Percentiles rank a stretch among this genome's conserved stretches.
Evolutionary conservation across 1,139 yeast species (phyloP).

Genomic region (Komagataea norvegica): DNA sequence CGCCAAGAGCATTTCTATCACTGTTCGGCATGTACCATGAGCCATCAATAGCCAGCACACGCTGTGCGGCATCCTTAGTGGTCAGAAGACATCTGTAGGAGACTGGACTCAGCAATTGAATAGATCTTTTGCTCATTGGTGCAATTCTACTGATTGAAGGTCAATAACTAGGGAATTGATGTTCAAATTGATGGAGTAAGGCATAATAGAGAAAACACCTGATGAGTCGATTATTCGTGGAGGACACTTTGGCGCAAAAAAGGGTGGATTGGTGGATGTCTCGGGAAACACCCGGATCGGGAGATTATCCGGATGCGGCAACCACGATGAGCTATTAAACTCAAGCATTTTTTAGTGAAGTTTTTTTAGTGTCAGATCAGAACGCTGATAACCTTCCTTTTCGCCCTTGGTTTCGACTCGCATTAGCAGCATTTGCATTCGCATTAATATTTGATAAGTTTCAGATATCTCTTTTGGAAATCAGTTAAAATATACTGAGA

Average conservation of each 20-base stretch:
- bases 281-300: constrained; percentile 1
- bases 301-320: constrained; percentile 1
- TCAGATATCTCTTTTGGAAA: too few species aligned
- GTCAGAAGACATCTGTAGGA: constrained; percentile 22
- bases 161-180: neutral
- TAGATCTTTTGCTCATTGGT: constrained; percentile 22
- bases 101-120: constrained; percentile 23
- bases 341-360: too few species aligned
- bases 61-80: constrained; percentile 16
- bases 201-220: too few species aligned
- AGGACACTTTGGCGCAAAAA: too few species aligned
- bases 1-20: constrained; percentile 53
- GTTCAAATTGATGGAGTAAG: too few species aligned
- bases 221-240: too few species aligned
- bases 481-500: too few species aligned
- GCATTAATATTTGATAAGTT: too few species aligned
- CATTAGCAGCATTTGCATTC: too few species aligned
- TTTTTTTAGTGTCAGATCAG: neutral
- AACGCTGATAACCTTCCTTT: too few species aligned
- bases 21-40: constrained; percentile 89
- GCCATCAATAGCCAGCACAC: constrained; percentile 73
- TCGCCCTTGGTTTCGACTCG: too few species aligned
- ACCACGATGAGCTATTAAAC: neutral
- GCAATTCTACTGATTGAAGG: neutral
- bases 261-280: neutral